A percentile compares a stretch with the other conserved stretches of the same genome.
phyloP scores from a whole-genome alignment of 2,329 filamentous ascomycete genomes.

The Nemania abortiva region DNA sequence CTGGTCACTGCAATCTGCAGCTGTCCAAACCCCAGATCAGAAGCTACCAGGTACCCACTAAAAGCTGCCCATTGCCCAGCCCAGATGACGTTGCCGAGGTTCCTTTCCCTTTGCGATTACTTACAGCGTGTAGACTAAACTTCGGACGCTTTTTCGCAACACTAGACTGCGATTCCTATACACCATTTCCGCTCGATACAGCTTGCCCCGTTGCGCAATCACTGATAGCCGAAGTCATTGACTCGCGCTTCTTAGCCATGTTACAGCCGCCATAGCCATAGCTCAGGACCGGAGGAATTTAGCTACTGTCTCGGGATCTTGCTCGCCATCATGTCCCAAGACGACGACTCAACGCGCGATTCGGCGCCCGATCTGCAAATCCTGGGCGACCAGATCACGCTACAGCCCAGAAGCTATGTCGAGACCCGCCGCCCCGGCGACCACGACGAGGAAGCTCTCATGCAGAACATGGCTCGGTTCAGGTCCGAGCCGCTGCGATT shows the following conservation, averaged over 20 bases:
- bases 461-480: conserved; percentile 89
- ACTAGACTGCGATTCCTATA: not conserved
- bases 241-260: conserved; percentile 29
- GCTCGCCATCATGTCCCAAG: conserved; percentile 54
- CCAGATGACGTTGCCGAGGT: conserved; percentile 24
- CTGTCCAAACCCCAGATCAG: not conserved
- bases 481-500: conserved; percentile 80
- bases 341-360: conserved; percentile 57
- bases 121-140: not conserved
- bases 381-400: conserved; percentile 77
- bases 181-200: not conserved
- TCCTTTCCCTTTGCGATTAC: not conserved
- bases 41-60: not conserved
- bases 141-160: not conserved
- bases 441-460: conserved; percentile 76
- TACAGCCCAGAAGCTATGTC: conserved; percentile 78
- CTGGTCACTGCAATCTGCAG: not conserved
- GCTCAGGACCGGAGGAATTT: conserved; percentile 20
- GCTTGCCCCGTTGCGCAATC: not conserved
- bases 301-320: not conserved
- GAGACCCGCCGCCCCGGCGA: conserved; percentile 63
- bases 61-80: too few relatives aligned
- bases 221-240: not conserved
- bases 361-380: conserved; percentile 83
- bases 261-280: conserved; percentile 32